Evolutionary conservation across 441 rosid species (phyloP).

Genomic region (Aquilaria agallochum): DNA sequence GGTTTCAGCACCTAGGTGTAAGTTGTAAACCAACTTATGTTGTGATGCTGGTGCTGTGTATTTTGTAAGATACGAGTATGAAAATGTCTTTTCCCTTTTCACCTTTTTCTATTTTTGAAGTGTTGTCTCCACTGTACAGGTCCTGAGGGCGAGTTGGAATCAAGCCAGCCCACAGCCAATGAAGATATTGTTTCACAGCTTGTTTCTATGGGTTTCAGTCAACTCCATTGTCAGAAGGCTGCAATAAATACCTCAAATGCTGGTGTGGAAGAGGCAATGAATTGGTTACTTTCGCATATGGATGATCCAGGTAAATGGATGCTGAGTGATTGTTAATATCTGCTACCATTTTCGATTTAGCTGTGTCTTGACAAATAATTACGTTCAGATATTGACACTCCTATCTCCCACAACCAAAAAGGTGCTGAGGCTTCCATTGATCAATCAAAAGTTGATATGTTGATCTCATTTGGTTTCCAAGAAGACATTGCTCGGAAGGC

Average conservation of each 20-base stretch:
- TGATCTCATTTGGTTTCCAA: conserved; percentile 85
- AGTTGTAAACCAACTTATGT: too few species aligned
- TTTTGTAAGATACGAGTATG: not conserved
- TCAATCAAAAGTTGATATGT: conserved; percentile 68
- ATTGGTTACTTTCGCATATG: conserved; percentile 92
- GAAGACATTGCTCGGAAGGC: conserved; percentile 84
- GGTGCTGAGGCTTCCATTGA: conserved; percentile 39
- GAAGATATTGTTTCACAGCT: conserved; percentile 89
- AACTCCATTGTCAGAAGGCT: conserved; percentile 92
- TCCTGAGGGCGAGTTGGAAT: conserved; percentile 43
- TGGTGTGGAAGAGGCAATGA: conserved; percentile 97
- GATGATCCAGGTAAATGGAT: conserved; percentile 74
- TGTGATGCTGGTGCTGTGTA: too few species aligned
- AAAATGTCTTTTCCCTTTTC: not conserved
- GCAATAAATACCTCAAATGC: conserved; percentile 76
- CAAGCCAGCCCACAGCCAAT: conserved; percentile 55
- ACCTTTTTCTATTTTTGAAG: not conserved
- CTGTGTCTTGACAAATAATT: not conserved
- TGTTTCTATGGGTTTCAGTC: conserved; percentile 85
- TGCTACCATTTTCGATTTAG: conserved; percentile 5
- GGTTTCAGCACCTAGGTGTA: too few species aligned
- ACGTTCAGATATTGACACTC: conserved; percentile 64
- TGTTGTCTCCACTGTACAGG: conserved; percentile 24
- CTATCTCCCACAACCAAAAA: conserved; percentile 42
- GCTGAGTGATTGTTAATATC: not conserved